These are phyloP conservation scores for Metschnikowia santaceciliae DNA, from an alignment of 805 yeast species.

Conservation along the genomic window DNA sequence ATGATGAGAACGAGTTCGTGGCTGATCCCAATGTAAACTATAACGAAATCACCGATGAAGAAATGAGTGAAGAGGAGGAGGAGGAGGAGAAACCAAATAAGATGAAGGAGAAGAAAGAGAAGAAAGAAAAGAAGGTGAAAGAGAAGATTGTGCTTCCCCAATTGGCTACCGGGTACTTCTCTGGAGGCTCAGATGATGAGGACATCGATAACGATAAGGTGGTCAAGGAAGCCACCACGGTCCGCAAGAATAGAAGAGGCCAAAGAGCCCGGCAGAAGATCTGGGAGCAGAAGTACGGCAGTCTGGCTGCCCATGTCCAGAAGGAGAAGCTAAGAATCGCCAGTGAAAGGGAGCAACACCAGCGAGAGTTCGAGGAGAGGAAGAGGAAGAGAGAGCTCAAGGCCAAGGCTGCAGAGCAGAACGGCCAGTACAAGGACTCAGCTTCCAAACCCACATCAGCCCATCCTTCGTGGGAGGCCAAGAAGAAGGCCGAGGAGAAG, in stretches of 20 bases:
- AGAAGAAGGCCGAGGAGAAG: constrained; percentile 66
- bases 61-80: background rate
- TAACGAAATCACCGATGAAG: constrained; percentile 62
- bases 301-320: constrained; percentile 75
- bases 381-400: constrained; percentile 60
- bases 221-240: constrained; percentile 49
- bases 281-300: constrained; percentile 91
- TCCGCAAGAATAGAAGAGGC: constrained; percentile 87
- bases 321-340: constrained; percentile 54
- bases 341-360: constrained; percentile 57
- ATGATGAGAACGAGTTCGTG: constrained; percentile 34
- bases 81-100: constrained; percentile 14
- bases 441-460: background rate
- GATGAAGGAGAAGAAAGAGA: constrained; percentile 22
- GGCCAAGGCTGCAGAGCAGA: constrained; percentile 27
- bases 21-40: constrained; percentile 42
- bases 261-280: constrained; percentile 95
- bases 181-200: constrained; percentile 76
- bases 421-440: constrained; percentile 21
- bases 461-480: constrained; percentile 99
- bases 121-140: constrained; percentile 16
- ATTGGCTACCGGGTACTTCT: constrained; percentile 73
- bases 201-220: constrained; percentile 43
- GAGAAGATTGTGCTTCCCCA: constrained; percentile 53
- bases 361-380: constrained; percentile 68